Base-by-base conservation (phyloP, 2,329 filamentous ascomycete species). In the Elsinoe ampelina region DNA sequence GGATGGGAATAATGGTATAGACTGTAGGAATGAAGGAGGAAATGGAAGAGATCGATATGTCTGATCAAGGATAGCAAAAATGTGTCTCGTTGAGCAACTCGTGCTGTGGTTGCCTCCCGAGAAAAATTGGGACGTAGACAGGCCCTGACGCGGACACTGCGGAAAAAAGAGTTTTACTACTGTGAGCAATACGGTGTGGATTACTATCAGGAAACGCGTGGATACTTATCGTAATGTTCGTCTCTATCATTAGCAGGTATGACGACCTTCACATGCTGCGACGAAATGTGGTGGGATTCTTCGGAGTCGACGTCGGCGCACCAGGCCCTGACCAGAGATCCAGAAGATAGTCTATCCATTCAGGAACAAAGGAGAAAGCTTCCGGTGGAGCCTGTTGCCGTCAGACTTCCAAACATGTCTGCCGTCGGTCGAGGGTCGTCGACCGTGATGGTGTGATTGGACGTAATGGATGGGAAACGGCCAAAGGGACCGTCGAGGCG, bases 81-180 rank as follows among this genome's bases (percentile, higher is more conserved):
- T 38, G 26, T 52, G 48, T 52, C 48, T 52, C 48, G 48, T 52
- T 52, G 48, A 52, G 34, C 48, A 52, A 52, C 17, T 30, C n/a
- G 26, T 39, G n/a, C 12, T 39, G 15, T 39, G 48, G 48, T 52
- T 39, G 48, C 45, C 45, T 50, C 45, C 30, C 45, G 26, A 50
- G 48, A 39, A 52, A 52, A 52, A 51, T 20, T 39, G 32, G 48
- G 34, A 38, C 34, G 19, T 38, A 36, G 32, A 26, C 34, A 19
- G 15, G 48, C 11, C 45, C 45, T 50, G 45, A 50, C 15, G 45
- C 35, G 45, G 26, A 15, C 26, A 17, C 8, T 34, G 17, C 45
- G 17, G 32, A 5, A 30, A 30, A 35, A 50, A 50, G 45, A 50
- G 26, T 50, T 50, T 50, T 50, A 34, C n/a, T 50, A 34, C n/a